phyloP scores from a whole-genome alignment of 2,329 filamentous ascomycete genomes.

The Fusarium multiceps region DNA sequence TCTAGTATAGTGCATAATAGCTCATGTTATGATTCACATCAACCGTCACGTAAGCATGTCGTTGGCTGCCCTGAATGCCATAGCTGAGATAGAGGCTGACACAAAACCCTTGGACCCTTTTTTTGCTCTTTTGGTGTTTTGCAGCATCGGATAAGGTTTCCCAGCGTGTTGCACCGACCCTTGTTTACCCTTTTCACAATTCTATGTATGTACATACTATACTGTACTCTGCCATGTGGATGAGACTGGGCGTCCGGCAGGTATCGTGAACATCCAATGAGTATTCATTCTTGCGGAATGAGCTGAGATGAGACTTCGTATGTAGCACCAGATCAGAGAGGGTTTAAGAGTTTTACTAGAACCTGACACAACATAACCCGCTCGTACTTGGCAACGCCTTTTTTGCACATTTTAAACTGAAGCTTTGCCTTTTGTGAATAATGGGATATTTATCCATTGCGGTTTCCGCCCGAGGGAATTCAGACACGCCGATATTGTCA shows the following conservation, averaged over 20 bases:
- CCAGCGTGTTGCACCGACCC: background rate
- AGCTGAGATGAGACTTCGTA: constrained; percentile 26
- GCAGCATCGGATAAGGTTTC: constrained; percentile 3
- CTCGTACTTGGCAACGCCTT: background rate
- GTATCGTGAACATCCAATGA: background rate
- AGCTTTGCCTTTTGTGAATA: background rate
- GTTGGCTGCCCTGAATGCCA: background rate
- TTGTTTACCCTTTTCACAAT: background rate
- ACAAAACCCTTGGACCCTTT: constrained; percentile 29
- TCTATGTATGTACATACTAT: too few species aligned
- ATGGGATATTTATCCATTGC: background rate
- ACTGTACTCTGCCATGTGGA: background rate
- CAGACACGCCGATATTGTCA: background rate
- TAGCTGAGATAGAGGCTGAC: constrained; percentile 31
- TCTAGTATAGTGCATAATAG: background rate
- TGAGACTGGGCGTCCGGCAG: constrained; percentile 7
- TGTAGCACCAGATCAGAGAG: constrained; percentile 11
- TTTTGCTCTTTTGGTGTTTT: constrained; percentile 6
- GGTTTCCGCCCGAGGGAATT: background rate
- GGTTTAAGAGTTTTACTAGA: constrained; percentile 20
- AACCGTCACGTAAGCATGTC: background rate
- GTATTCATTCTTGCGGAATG: constrained; percentile 19
- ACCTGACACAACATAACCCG: constrained; percentile 9
- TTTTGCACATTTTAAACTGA: background rate
- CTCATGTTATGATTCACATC: background rate